These are phyloP conservation scores for Blattamonas nauphoetae DNA, from an alignment of 78 protist species.

Conservation along the genomic window DNA sequence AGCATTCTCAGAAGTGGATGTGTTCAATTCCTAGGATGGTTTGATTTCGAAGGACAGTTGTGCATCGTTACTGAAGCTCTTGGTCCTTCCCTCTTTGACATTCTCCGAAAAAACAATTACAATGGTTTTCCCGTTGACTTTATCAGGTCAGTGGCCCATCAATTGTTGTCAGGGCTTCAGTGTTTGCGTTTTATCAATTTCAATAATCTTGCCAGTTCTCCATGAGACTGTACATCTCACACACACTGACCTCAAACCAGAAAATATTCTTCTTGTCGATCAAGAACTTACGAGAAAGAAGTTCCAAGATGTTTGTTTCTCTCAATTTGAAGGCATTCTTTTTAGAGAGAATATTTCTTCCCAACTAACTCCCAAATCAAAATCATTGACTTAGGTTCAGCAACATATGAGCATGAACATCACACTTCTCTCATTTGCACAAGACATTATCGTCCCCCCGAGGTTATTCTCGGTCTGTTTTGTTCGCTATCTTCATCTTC, in stretches of 20 bases:
- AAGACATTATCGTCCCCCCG: conserved; percentile 91
- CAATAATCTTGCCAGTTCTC: not conserved
- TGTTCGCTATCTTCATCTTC: too few relatives aligned
- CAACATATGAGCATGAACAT: conserved; percentile 47
- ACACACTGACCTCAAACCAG: conserved; percentile 90
- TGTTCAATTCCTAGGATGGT: not conserved
- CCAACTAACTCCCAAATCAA: not conserved
- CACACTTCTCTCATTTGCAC: conserved; percentile 73
- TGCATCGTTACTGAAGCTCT: not conserved
- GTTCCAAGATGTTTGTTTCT: too few relatives aligned
- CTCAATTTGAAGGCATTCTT: too few relatives aligned
- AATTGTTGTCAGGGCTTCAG: not conserved
- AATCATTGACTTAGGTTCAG: conserved; percentile 84
- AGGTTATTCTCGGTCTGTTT: conserved; percentile 65
- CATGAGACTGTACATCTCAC: conserved; percentile 27
- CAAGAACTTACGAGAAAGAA: not conserved
- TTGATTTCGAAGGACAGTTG: not conserved
- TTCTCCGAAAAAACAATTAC: not conserved
- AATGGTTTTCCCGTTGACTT: not conserved
- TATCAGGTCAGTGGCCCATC: conserved; percentile 6
- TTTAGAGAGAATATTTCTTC: too few relatives aligned
- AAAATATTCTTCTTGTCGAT: conserved; percentile 54
- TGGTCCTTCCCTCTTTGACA: not conserved
- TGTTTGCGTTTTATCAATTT: not conserved
- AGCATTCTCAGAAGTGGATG: not conserved